Percentiles rank a stretch among this genome's conserved stretches.
These are phyloP conservation scores for Penicillium sp. DNA, from an alignment of 2,329 filamentous ascomycete species.

Conservation along the genomic window DNA sequence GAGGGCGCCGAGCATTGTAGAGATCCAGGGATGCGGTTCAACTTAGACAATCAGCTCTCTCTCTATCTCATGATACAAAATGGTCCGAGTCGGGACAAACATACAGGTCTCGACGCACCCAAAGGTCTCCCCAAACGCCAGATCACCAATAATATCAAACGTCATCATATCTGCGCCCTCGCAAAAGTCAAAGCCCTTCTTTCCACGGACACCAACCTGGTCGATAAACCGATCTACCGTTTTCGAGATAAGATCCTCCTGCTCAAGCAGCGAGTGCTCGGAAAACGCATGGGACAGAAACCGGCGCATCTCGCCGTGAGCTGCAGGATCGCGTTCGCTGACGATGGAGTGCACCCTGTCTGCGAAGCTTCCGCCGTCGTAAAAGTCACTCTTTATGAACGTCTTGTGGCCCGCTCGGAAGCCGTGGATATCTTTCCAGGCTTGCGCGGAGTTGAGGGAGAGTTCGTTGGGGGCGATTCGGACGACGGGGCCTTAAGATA, in stretches of 20 bases:
- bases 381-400: slow-evolving; percentile 18
- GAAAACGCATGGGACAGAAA: slow-evolving; percentile 30
- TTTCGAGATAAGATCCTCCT: slow-evolving; percentile 29
- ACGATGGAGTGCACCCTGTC: no score
- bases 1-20: no score
- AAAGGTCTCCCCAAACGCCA: slow-evolving; percentile 17
- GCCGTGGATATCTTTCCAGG: slow-evolving; percentile 40
- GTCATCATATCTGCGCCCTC: slow-evolving; percentile 19
- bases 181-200: slow-evolving; percentile 10
- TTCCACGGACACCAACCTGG: not conserved
- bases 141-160: slow-evolving; percentile 23
- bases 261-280: slow-evolving; percentile 24
- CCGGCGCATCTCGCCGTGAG: slow-evolving; percentile 20
- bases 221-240: slow-evolving; percentile 27
- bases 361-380: no score
- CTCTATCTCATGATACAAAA: slow-evolving; percentile 15
- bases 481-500: slow-evolving; percentile 36
- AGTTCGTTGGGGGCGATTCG: slow-evolving; percentile 42
- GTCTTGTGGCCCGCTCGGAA: slow-evolving; percentile 5
- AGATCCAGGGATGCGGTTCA: no score
- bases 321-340: slow-evolving; percentile 13
- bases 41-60: slow-evolving; percentile 10
- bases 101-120: not conserved
- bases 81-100: slow-evolving; percentile 5
- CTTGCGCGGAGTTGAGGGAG: slow-evolving; percentile 37